phyloP scores from a whole-genome alignment of 2,329 filamentous ascomycete genomes.

The Calonectria naviculata region DNA sequence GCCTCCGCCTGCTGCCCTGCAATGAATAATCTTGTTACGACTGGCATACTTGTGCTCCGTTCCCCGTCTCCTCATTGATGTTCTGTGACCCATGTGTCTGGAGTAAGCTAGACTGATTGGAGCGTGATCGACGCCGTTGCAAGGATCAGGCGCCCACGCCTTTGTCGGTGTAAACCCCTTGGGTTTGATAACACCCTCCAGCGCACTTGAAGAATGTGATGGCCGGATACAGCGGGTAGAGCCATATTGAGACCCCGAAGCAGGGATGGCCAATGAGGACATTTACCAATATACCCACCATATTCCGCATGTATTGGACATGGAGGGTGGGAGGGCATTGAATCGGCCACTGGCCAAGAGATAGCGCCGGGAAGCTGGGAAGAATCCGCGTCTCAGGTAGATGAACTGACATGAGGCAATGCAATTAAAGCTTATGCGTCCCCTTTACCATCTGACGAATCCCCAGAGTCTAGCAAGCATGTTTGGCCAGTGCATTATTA shows the following conservation, averaged over 20 bases:
- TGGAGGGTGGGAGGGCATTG: neutral
- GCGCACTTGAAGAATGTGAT: neutral
- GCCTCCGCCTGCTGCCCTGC: conserved; percentile 44
- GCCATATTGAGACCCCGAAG: neutral
- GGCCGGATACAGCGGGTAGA: conserved; percentile 4
- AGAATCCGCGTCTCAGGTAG: conserved; percentile 21
- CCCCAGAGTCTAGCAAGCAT: neutral
- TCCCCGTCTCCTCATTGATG: conserved; percentile 10
- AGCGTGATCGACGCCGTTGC: neutral
- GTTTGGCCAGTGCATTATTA: conserved; percentile 11
- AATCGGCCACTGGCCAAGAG: neutral
- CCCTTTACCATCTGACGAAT: neutral
- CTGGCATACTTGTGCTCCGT: conserved; percentile 39
- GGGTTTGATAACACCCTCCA: neutral
- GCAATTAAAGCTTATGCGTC: conserved; percentile 14
- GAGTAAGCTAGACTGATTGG: neutral
- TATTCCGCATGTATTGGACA: neutral
- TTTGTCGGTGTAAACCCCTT: neutral
- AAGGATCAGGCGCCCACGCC: neutral
- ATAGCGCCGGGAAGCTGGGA: neutral
- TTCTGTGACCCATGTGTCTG: conserved; percentile 15
- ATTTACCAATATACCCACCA: neutral
- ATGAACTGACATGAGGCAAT: conserved; percentile 13
- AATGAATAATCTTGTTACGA: conserved; percentile 46
- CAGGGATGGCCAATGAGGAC: neutral